Evolutionary conservation across 768 basidiomycete genomes (phyloP).

Genomic region (Rhizopogon salebrosus): DNA sequence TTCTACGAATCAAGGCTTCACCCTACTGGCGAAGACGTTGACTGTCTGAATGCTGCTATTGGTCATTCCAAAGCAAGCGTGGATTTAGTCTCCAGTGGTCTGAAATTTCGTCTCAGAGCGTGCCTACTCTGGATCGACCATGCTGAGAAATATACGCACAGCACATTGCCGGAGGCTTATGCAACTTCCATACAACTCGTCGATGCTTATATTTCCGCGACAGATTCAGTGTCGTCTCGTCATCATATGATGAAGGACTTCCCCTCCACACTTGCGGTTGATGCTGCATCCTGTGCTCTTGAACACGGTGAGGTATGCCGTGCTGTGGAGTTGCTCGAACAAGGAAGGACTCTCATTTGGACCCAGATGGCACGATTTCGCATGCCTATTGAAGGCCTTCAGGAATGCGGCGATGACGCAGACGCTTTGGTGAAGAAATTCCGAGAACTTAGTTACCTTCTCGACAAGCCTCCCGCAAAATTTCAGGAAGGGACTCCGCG

Average conservation of each 20-base stretch:
- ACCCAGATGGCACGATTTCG: constrained; percentile 20
- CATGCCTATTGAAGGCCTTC: constrained; percentile 8
- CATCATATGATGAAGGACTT: not conserved
- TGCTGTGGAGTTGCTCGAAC: constrained; percentile 28
- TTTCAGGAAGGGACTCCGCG: not conserved
- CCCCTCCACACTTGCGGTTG: constrained; percentile 4
- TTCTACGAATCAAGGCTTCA: too few species aligned
- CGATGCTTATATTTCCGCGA: too few species aligned
- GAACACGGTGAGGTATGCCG: not conserved
- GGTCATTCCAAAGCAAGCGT: not conserved
- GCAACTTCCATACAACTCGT: constrained; percentile 5
- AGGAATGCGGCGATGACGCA: not conserved
- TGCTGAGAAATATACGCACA: not conserved
- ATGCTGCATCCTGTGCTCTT: constrained; percentile 16
- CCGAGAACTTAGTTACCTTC: not conserved
- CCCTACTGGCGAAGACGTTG: too few species aligned
- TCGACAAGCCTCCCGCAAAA: not conserved
- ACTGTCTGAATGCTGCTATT: not conserved
- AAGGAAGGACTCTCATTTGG: constrained; percentile 26
- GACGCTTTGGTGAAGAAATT: not conserved
- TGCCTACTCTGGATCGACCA: not conserved
- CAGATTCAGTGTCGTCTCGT: not conserved
- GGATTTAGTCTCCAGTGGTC: not conserved
- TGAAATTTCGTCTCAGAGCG: too few species aligned
- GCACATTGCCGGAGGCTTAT: not conserved